Percentiles rank a stretch among this genome's conserved stretches.
These are phyloP conservation scores for Aegilops longissima DNA, from an alignment of 176 grass and related monocot genomes.

Conservation along the genomic window DNA sequence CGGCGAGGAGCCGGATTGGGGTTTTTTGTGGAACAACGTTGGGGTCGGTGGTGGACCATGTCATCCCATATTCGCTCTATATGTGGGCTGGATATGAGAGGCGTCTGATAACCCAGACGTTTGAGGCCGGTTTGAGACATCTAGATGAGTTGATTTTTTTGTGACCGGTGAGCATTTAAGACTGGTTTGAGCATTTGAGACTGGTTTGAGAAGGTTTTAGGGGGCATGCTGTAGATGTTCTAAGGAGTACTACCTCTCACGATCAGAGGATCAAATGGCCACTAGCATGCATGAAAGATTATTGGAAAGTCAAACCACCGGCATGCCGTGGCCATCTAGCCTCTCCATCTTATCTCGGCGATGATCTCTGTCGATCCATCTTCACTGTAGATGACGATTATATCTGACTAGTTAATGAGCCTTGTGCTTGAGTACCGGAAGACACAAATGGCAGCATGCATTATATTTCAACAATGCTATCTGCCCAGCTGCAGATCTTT, in stretches of 20 bases:
- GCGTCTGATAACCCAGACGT: no score
- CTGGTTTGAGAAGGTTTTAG: no score
- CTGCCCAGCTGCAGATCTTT: conserved; percentile 29
- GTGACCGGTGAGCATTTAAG: no score
- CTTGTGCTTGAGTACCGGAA: background rate
- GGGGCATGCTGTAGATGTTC: no score
- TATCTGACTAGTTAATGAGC: background rate
- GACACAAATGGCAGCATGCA: conserved; percentile 31
- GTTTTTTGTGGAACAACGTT: no score
- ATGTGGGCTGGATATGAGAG: no score
- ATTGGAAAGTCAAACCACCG: background rate
- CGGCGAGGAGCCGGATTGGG: no score
- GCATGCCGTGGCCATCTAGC: background rate
- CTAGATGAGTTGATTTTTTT: no score
- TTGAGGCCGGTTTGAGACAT: no score
- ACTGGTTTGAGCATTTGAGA: no score
- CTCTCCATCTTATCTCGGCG: background rate
- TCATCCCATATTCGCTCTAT: no score
- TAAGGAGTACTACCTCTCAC: background rate
- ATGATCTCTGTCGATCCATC: conserved; percentile 5
- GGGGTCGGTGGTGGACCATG: no score
- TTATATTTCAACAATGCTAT: conserved; percentile 23
- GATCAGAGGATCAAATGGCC: background rate
- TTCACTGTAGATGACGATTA: conserved; percentile 6
- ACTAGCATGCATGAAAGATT: background rate